Evolutionary conservation across 2,329 filamentous ascomycete genomes (phyloP).

Genomic region (Diaporthe nobilis): DNA sequence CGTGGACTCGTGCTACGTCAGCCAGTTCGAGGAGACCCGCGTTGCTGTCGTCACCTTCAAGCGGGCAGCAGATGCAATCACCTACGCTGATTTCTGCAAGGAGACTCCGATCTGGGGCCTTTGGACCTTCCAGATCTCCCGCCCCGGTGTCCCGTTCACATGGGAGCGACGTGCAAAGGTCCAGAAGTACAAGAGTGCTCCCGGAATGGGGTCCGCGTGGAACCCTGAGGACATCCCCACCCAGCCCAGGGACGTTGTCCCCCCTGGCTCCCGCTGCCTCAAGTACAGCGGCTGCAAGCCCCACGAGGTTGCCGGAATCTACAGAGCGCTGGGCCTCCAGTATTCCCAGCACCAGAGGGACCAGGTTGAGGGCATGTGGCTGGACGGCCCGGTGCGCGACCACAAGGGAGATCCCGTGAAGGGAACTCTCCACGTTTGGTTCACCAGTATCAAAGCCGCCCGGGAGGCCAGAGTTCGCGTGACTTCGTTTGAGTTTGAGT

Average conservation of each 20-base stretch:
- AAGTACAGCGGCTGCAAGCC: not conserved
- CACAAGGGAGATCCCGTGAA: not conserved
- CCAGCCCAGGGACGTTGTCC: not conserved
- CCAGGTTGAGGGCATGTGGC: conserved; percentile 38
- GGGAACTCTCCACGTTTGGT: conserved; percentile 36
- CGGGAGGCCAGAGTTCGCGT: not conserved
- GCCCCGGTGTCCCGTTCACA: not conserved
- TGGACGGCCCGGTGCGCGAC: not conserved
- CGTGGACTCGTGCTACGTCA: not conserved
- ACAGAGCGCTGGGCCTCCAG: not conserved
- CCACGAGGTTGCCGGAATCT: not conserved
- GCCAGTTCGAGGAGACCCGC: not conserved
- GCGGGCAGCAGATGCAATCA: not conserved
- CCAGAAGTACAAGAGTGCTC: not conserved
- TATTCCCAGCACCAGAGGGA: conserved; percentile 11
- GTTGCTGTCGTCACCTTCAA: conserved; percentile 33
- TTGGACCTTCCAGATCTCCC: not conserved
- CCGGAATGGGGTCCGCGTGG: not conserved
- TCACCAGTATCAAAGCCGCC: conserved; percentile 15
- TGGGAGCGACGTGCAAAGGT: conserved; percentile 7
- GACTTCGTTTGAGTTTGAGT: not conserved
- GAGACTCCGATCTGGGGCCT: conserved; percentile 2
- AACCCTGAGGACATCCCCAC: not conserved
- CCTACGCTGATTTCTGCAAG: not conserved
- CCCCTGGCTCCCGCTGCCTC: conserved; percentile 18